phyloP scores from a whole-genome alignment of 352 stramenopile species.

The Phytophthora rubi region DNA sequence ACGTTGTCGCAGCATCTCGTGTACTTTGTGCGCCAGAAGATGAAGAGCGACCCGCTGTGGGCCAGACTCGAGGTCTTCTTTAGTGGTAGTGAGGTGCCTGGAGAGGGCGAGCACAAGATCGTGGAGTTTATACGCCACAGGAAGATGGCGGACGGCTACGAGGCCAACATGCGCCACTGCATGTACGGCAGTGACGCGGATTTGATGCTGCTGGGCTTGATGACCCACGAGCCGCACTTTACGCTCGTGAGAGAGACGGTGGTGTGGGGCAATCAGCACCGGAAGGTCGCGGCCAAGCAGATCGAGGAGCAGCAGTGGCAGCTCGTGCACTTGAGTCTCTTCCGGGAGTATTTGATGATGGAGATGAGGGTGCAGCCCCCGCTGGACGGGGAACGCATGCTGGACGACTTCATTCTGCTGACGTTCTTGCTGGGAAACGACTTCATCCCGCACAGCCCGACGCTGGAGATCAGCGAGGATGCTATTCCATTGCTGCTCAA shows the following conservation, averaged over 20 bases:
- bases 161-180: conserved; percentile 96
- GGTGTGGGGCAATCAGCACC: conserved; percentile 88
- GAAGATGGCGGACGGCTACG: conserved; percentile 93
- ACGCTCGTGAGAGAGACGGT: conserved; percentile 98
- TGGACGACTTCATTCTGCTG: conserved; percentile 99
- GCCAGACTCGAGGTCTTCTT: conserved; percentile 96
- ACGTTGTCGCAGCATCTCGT: conserved; percentile 91
- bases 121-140: conserved; percentile 97
- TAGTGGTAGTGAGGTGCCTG: conserved; percentile 96
- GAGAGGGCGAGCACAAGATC: conserved; percentile 99
- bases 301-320: conserved; percentile 97
- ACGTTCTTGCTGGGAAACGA: conserved; percentile 99
- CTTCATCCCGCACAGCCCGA: conserved; percentile 99
- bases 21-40: conserved; percentile 96
- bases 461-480: conserved; percentile 98
- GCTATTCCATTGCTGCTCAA: conserved; percentile 95
- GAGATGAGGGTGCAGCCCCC: conserved; percentile 90
- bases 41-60: conserved; percentile 97
- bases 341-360: conserved; percentile 98
- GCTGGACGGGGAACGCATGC: conserved; percentile 92
- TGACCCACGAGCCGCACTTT: conserved; percentile 99
- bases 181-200: conserved; percentile 99
- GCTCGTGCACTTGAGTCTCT: conserved; percentile 95
- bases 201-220: conserved; percentile 98
- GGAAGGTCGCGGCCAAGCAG: conserved; percentile 84